These are phyloP conservation scores for Przewalskia tangutica DNA, from an alignment of 257 asterid species.

Conservation along the genomic window DNA sequence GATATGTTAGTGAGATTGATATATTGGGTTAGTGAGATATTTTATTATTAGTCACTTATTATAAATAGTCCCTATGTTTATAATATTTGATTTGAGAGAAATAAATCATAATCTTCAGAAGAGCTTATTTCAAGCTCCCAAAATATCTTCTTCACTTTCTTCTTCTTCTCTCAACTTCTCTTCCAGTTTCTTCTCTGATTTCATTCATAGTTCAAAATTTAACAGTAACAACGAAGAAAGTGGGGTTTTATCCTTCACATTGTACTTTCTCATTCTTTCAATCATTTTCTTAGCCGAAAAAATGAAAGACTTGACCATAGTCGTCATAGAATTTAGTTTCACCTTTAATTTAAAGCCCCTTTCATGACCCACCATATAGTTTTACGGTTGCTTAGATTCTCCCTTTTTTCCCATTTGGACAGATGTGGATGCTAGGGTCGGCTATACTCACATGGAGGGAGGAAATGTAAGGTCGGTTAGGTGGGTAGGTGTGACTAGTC, in stretches of 20 bases:
- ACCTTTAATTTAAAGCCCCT: not conserved
- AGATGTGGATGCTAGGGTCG: not conserved
- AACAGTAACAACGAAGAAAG: not conserved
- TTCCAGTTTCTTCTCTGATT: no score
- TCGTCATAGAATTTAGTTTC: not conserved
- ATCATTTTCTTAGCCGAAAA: not conserved
- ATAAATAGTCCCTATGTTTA: no score
- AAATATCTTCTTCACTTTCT: no score
- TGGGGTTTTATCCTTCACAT: not conserved
- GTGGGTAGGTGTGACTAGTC: slow-evolving; percentile 28
- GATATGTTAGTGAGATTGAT: no score
- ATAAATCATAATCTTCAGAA: no score
- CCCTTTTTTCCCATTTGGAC: not conserved
- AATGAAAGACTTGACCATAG: not conserved
- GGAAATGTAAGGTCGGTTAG: slow-evolving; percentile 21
- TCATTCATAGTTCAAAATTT: no score
- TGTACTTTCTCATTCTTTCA: slow-evolving; percentile 2
- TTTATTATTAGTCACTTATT: no score
- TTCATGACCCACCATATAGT: not conserved
- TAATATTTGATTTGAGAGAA: no score
- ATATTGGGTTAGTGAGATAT: no score
- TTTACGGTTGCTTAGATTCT: not conserved
- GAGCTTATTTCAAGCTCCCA: no score
- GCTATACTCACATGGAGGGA: not conserved
- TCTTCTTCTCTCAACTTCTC: no score